Evolutionary conservation across 768 basidiomycete species (phyloP), one percentile per base, ranked within the genome.

Genomic region (Boletus rubescentipes): DNA sequence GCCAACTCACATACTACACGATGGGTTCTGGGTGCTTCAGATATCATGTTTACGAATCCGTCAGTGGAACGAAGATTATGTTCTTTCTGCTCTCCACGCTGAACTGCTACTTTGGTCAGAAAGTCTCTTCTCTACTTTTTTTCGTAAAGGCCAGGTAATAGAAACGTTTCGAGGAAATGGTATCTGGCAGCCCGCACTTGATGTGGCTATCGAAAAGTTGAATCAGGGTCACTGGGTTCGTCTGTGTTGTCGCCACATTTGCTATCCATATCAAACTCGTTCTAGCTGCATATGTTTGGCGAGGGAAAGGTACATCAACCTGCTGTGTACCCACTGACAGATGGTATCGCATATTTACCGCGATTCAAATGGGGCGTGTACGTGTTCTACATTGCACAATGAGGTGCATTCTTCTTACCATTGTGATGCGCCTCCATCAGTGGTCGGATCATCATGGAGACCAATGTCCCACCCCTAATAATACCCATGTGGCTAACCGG

Each of bases 321-420:
- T 18, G 55, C 73, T n/a, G 69, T 68, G 11, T 85, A 87, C 65
- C 65, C 68, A 36, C 67, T 64, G 46, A 65, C 62, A 35, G 62
- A 74, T 52, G 83, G 84, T 11, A 57, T 74, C 7, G 74, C 77
- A 16, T 69, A 68, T 60, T 70, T 97, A 47, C 78, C 85, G 8
- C 77, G 91, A 43, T 96, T 97, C 72, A 97, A 95, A 76, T 98
- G 95, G 95, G 95, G 95, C 53, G 75, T 95, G 93, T 95, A 67
- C 71, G 93, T 85, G 38, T 37, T 55, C 30, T 47, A 14, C 45
- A 35, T 53, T 48, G 21, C 21, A 40, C 18, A 26, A 16, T 12
- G 31, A 34, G 40, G 26, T 11, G 20, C 30, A 16, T 30, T 57
- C 42, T 55, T 50, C 42, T 55, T 50, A 55, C 11, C 1, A n/a